Evolutionary conservation across 176 grass and related monocot genomes (phyloP).

Genomic region (Aechmea fasciata): DNA sequence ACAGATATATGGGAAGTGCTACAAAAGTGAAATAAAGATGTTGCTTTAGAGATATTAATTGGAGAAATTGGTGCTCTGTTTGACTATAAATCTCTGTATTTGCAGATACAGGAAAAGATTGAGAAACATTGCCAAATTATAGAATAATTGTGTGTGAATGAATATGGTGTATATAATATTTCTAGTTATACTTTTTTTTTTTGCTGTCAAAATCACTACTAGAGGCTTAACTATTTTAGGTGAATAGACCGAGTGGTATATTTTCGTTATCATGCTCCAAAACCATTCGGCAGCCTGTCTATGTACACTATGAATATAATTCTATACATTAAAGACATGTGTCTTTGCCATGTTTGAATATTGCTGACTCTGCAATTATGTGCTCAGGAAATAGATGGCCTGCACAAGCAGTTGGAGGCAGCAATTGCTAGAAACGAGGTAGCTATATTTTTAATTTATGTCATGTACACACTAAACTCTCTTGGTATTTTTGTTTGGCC

Average conservation of each 20-base stretch:
- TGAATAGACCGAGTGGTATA: neutral
- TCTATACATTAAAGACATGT: slow-evolving; percentile 19
- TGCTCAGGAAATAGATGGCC: slow-evolving; percentile 76
- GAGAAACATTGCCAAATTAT: neutral
- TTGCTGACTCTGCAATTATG: slow-evolving; percentile 28
- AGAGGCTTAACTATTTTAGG: neutral
- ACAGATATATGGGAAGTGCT: neutral
- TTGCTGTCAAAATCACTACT: neutral
- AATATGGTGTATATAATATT: neutral
- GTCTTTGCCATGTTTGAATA: slow-evolving; percentile 9
- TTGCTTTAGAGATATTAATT: neutral
- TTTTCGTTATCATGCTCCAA: neutral
- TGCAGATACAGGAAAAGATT: neutral
- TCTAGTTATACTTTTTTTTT: neutral
- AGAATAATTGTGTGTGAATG: neutral
- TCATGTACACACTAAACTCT: neutral
- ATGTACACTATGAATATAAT: slow-evolving; percentile 1
- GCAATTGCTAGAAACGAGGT: slow-evolving; percentile 94
- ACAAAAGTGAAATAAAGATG: neutral
- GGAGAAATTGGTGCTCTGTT: neutral
- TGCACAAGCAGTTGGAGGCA: slow-evolving; percentile 78
- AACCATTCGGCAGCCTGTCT: neutral
- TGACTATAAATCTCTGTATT: neutral
- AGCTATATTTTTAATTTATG: slow-evolving; percentile 16
- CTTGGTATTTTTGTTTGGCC: neutral